These are phyloP conservation scores for Spirogloea muscicola DNA, from an alignment of 139 green algal genomes.

Conservation along the genomic window DNA sequence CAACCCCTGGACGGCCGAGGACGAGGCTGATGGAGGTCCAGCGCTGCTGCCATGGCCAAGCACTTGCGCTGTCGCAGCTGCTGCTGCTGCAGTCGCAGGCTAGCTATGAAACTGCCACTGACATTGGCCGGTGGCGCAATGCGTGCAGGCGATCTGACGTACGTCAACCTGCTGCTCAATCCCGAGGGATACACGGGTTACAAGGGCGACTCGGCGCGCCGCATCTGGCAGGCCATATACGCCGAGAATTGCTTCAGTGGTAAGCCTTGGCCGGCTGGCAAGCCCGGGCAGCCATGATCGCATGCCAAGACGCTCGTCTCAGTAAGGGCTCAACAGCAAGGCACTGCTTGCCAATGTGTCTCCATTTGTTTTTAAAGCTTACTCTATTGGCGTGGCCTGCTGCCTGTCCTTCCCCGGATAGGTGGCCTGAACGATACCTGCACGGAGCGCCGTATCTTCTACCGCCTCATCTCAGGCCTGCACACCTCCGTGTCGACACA, in stretches of 20 bases:
- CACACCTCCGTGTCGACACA: constrained; percentile 89
- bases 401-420: neutral
- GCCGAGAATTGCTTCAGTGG: constrained; percentile 74
- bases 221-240: constrained; percentile 92
- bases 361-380: too few species aligned
- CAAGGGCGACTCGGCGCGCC: constrained; percentile 75
- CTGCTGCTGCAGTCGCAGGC: neutral
- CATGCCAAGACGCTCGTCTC: too few species aligned
- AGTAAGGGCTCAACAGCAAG: too few species aligned
- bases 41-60: neutral
- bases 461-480: constrained; percentile 79
- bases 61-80: neutral
- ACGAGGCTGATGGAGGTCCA: constrained; percentile 46
- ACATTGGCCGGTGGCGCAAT: neutral
- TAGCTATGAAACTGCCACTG: neutral
- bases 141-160: constrained; percentile 69
- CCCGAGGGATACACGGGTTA: constrained; percentile 92
- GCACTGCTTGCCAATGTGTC: too few species aligned
- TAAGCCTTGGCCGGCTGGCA: too few species aligned
- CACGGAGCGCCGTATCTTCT: constrained; percentile 76
- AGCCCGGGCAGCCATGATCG: too few species aligned
- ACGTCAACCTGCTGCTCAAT: constrained; percentile 93
- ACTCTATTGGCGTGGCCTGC: too few species aligned
- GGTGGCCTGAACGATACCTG: constrained; percentile 42
- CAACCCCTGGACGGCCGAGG: constrained; percentile 91